Percentiles rank a stretch among this genome's conserved stretches.
These are phyloP conservation scores for Rhodamnia rubescens DNA, from an alignment of 345 rosid genomes.

Conservation along the genomic window DNA sequence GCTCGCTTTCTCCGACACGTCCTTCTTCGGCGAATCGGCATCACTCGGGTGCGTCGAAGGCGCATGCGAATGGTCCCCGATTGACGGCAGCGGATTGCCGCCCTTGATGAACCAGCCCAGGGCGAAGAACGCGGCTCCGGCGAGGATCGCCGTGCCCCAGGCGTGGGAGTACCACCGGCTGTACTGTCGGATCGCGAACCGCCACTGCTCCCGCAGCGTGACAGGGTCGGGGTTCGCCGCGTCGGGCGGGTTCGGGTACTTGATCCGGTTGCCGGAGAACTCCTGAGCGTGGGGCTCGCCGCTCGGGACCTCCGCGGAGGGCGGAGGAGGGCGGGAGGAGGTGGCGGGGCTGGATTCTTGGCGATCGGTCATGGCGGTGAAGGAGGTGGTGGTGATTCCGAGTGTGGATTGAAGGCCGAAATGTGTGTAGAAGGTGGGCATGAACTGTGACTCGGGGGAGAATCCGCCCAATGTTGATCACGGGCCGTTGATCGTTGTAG, in stretches of 20 bases:
- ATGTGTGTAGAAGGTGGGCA: background rate
- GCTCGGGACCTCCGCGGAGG: background rate
- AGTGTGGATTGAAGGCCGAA: background rate
- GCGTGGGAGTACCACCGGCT: conserved; percentile 80
- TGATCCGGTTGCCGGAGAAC: conserved; percentile 26
- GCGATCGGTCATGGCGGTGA: conserved; percentile 1
- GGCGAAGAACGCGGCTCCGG: conserved; percentile 71
- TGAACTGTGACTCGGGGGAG: background rate
- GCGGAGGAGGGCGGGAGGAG: background rate
- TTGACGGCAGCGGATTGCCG: conserved; percentile 74
- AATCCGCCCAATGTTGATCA: background rate
- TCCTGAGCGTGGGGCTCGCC: background rate
- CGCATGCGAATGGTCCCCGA: conserved; percentile 11
- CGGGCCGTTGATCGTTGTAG: background rate
- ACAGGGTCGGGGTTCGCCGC: conserved; percentile 55
- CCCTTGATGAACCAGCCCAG: conserved; percentile 88
- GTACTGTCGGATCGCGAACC: conserved; percentile 63
- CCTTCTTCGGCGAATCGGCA: background rate
- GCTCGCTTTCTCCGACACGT: background rate
- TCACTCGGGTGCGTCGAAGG: background rate
- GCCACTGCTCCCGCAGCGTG: conserved; percentile 81
- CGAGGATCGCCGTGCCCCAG: conserved; percentile 89
- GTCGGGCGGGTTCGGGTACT: conserved; percentile 59
- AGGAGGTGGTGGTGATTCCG: background rate
- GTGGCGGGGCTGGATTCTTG: background rate